Conservation (phyloP, 306 rosid species). For the Adenanthera pavonina region DNA sequence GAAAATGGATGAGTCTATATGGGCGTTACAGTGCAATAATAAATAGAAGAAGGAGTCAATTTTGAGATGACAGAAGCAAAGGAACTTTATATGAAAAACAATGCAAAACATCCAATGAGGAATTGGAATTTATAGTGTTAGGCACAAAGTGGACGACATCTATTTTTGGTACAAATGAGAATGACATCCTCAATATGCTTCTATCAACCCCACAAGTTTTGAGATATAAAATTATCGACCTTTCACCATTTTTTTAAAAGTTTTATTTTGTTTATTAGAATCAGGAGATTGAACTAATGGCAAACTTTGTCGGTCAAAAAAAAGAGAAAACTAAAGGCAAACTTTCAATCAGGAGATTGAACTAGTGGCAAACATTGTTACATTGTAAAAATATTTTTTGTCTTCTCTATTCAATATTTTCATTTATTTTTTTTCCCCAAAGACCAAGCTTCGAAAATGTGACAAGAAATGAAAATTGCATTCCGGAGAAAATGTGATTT, state of each 20-base stretch:
- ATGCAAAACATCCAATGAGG: conserved; percentile 35
- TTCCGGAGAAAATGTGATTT: not conserved
- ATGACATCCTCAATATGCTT: conserved; percentile 41
- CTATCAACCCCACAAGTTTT: conserved; percentile 33
- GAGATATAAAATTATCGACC: too few species aligned
- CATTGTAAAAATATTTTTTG: not conserved
- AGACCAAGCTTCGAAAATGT: too few species aligned
- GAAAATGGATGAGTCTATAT: not conserved
- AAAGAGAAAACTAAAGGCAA: too few species aligned
- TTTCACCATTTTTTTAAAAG: not conserved
- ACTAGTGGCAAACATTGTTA: not conserved
- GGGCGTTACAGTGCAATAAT: not conserved
- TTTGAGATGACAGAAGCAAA: conserved; percentile 32
- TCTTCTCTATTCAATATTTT: not conserved
- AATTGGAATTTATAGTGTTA: conserved; percentile 10
- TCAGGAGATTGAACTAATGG: not conserved
- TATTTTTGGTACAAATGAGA: conserved; percentile 31
- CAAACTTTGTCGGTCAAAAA: not conserved
- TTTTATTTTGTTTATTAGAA: not conserved
- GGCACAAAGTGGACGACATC: conserved; percentile 38
- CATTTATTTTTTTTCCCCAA: not conserved
- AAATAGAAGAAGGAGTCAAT: conserved; percentile 4
- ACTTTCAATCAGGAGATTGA: not conserved
- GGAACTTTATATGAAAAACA: conserved; percentile 28
- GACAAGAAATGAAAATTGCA: not conserved